Evolutionary conservation across 306 rosid species (phyloP).

Genomic region (Castanea mollissima): DNA sequence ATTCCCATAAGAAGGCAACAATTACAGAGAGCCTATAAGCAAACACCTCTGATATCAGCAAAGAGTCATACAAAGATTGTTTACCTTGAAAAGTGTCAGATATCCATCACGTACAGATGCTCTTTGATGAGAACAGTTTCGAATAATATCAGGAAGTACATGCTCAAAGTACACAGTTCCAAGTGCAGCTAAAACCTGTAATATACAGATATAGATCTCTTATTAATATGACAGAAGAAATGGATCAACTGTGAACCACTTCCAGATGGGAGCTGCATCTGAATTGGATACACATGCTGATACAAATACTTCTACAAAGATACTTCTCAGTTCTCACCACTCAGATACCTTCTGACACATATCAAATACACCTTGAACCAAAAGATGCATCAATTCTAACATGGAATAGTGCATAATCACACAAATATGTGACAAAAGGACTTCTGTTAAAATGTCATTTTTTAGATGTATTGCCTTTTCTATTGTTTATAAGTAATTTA

Average conservation of each 20-base stretch:
- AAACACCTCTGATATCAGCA: neutral
- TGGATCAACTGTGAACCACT: neutral
- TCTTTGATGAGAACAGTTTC: conserved; percentile 87
- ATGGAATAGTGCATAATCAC: neutral
- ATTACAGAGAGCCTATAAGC: neutral
- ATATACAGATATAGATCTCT: neutral
- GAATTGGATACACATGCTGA: neutral
- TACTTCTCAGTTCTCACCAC: neutral
- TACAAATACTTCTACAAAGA: neutral
- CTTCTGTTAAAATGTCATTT: neutral
- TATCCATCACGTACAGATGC: conserved; percentile 97
- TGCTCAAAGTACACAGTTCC: conserved; percentile 81
- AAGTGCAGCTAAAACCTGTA: conserved; percentile 89
- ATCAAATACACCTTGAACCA: neutral
- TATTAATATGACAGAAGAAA: neutral
- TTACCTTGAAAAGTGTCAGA: conserved; percentile 92
- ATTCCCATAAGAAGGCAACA: conserved; percentile 10
- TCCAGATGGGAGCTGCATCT: neutral
- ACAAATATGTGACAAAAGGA: neutral
- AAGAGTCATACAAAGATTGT: neutral
- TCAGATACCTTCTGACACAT: neutral
- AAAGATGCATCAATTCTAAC: neutral
- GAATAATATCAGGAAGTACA: conserved; percentile 90
- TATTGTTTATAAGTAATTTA: too few species aligned
- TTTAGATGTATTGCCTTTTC: too few species aligned